These are phyloP conservation scores for Beta corolliflora DNA, from an alignment of 179 eudicot species.

Conservation along the genomic window DNA sequence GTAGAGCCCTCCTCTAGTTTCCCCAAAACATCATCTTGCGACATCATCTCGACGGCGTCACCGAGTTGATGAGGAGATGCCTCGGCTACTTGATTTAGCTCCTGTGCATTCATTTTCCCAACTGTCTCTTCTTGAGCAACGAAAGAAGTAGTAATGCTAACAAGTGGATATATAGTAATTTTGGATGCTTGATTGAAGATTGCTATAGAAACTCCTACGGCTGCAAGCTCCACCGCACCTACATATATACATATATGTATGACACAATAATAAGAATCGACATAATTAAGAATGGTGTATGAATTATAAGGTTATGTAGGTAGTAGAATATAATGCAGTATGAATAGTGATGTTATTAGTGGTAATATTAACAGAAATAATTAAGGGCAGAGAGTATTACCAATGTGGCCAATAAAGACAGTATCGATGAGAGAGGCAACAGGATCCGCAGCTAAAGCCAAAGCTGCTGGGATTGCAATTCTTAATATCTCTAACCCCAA, in stretches of 20 bases:
- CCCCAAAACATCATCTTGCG: constrained; percentile 34
- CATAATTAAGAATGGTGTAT: no score
- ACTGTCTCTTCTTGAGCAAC: constrained; percentile 94
- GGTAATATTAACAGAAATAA: background rate
- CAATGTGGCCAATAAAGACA: constrained; percentile 84
- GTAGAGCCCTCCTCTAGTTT: constrained; percentile 51
- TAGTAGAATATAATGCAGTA: no score
- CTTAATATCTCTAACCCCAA: constrained; percentile 80
- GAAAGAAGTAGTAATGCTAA: constrained; percentile 91
- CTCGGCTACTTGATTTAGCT: constrained; percentile 28
- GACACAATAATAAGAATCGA: no score
- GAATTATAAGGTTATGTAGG: no score
- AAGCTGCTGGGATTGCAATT: constrained; percentile 91
- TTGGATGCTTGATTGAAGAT: constrained; percentile 94
- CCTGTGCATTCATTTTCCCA: constrained; percentile 33
- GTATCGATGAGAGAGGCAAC: constrained; percentile 98
- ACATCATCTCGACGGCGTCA: constrained; percentile 11
- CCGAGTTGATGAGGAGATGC: constrained; percentile 12
- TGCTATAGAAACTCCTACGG: constrained; percentile 96
- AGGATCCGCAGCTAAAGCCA: constrained; percentile 99
- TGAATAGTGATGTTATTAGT: background rate
- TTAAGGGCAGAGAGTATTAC: constrained; percentile 18
- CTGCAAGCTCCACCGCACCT: constrained; percentile 96
- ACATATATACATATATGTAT: background rate
- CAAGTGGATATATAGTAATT: constrained; percentile 85